Evolutionary conservation across 208 protist genomes (phyloP), one percentile per base, ranked within the genome.

Genomic region (Trypanosoma platydactyli): DNA sequence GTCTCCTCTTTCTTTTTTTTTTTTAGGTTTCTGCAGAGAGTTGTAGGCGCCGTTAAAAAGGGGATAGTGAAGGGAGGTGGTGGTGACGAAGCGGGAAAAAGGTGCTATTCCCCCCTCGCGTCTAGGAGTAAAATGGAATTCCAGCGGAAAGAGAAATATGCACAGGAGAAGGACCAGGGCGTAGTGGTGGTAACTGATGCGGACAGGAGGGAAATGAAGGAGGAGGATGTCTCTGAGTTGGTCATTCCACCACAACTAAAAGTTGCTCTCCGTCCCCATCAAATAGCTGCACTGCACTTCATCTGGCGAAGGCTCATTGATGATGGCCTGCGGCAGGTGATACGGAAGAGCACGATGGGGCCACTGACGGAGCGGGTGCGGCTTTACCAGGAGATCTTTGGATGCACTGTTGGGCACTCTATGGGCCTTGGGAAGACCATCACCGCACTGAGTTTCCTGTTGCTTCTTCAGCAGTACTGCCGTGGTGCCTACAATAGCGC

Each of bases 351-450:
- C 13, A 54, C 52, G 24, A 53, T 41, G 1, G 65, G 71, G 18
- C 81, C 86, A 7, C 64, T 87, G 2, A 64, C 72, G 64, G 76
- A 88, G 63, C 73, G 76, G 22, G 79, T 75, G 7, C 69, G 59
- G 38, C 61, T 90, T 44, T 79, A 77, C 42, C 81, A 83, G 35
- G 72, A 84, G 57, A 57, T 92, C 1, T 88, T 80, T 71, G 90
- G 90, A 20, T 84, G 73, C 40, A 84, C 93, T 44, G 52, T 95
- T n/a, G 84, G 78, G 3, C 90, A 95, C 76, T 95, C 90, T 5
- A 95, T 95, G 90, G 90, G 90, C 7, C 81, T 95, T 6, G 90
- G 90, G 50, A 95, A 95, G 62, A 93, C 90, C 18, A 64, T 93
- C n/a, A 92, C 84, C 3, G 75, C 80, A 1, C 52, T 95, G 18